Evolutionary conservation across 768 basidiomycete genomes (phyloP).

Genomic region (Auricularia sp.): DNA sequence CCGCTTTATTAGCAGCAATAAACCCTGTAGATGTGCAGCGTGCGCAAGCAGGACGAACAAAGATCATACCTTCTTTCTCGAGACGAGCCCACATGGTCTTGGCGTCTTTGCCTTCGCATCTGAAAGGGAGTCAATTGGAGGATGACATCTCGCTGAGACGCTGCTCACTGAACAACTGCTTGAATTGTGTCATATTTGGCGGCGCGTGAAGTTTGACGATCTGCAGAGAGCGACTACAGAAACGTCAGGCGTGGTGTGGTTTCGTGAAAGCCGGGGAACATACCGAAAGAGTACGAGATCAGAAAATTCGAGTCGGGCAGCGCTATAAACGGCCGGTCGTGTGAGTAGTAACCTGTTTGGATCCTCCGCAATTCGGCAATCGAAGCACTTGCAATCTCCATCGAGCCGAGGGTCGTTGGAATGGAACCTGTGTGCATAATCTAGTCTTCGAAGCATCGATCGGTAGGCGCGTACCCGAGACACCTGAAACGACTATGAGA

Average conservation of each 20-base stretch:
- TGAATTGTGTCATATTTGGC: conserved; percentile 40
- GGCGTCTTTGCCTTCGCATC: conserved; percentile 34
- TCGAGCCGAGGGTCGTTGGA: conserved; percentile 49
- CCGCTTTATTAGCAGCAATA: conserved; percentile 24
- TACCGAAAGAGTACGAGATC: conserved; percentile 67
- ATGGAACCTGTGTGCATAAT: conserved; percentile 41
- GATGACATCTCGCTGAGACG: no score
- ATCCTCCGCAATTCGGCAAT: conserved; percentile 60
- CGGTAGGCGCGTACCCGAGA: conserved; percentile 36
- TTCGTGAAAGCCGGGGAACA: not conserved
- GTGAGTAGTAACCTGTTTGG: conserved; percentile 57
- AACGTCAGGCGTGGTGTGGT: not conserved
- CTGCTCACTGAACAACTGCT: conserved; percentile 40
- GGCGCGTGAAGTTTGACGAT: conserved; percentile 42
- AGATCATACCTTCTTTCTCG: conserved; percentile 53
- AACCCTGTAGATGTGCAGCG: conserved; percentile 35
- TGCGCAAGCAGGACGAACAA: not conserved
- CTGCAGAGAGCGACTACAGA: conserved; percentile 55
- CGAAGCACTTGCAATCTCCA: conserved; percentile 55
- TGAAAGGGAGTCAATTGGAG: no score
- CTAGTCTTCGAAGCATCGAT: not conserved
- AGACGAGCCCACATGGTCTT: conserved; percentile 57
- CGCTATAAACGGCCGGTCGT: conserved; percentile 43
- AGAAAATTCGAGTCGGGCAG: conserved; percentile 53
- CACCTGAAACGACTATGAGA: conserved; percentile 32